Base-by-base conservation (phyloP, 78 protist species). In the Speleostelium caveatum region DNA sequence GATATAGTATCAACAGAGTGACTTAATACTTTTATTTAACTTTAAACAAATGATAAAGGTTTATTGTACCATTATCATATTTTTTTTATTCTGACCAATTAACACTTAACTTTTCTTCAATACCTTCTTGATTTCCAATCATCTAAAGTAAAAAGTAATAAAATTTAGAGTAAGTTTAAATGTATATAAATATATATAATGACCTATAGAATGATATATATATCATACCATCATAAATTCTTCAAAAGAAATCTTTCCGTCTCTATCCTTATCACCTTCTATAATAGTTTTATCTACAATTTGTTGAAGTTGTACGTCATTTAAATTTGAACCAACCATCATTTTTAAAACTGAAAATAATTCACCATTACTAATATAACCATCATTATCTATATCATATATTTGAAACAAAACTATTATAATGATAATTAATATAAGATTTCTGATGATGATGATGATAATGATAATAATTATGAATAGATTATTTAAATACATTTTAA, bases 241-340 rank as follows among this genome's bases (percentile, higher is more conserved):
- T 19, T 92, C 94, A 67, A 88, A 94, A n/a, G 96, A 88, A 39
- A 97, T 88, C 59, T 68, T 75, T 19, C 97, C 98, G 68, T 89
- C 97, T 26, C 75, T 75, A 68, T 97, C 97, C 16, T 33, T 22
- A 85, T 97, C 99, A 45, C 96, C 97, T 38, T 96, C 96, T 45
- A 90, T 92, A 86, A 98, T 97, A 36, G 99, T 97, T 95, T 97
- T 97, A 85, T 98, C 98, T 26, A 97, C 99, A 51, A 98, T 97
- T 67, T 98, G 99, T 91, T 98, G 99, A 38, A 98, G 80, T 86
- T 98, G 98, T 3, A 72, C 53, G 59, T 97, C 98, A 58, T 88
- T 86, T 49, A 98, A 77, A 89, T 98, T 97, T 39, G 36, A 75
- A 19, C 99, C 99, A 36, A 98, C 99, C 99, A 98, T 98, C 92